A percentile compares a stretch with the other conserved stretches of the same genome.
phyloP scores from a whole-genome alignment of 2,329 filamentous ascomycete species.

The Fusarium sacchari region DNA sequence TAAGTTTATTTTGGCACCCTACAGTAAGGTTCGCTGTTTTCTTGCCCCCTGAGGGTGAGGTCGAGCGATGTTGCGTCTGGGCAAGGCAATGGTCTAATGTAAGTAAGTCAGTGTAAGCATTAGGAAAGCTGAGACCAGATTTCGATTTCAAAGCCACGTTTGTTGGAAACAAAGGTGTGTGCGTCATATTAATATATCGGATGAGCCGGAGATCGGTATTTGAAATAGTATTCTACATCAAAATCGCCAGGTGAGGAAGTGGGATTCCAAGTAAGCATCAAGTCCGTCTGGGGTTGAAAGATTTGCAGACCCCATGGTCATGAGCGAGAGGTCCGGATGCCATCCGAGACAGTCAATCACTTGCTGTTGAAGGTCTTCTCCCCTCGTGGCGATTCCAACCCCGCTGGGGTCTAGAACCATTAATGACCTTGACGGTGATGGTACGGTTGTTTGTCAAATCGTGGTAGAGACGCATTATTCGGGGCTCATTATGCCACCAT shows the following conservation, averaged over 20 bases:
- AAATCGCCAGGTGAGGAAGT: background rate
- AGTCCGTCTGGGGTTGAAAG: background rate
- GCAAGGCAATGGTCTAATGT: background rate
- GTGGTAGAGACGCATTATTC: slow-evolving; percentile 12
- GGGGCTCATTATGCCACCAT: slow-evolving; percentile 16
- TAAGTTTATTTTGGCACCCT: no score
- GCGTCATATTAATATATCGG: background rate
- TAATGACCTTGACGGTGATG: background rate
- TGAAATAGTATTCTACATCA: background rate
- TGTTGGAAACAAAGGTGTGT: background rate
- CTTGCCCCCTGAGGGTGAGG: no score
- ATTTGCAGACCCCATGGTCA: slow-evolving; percentile 26
- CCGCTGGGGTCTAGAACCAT: slow-evolving; percentile 19
- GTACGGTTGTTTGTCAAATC: slow-evolving; percentile 3
- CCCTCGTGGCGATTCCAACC: slow-evolving; percentile 17
- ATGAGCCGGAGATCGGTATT: slow-evolving; percentile 5
- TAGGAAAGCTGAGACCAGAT: background rate
- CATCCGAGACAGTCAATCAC: slow-evolving; percentile 26
- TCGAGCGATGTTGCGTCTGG: slow-evolving; percentile 1
- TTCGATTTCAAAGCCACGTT: slow-evolving; percentile 1
- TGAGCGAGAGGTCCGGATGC: slow-evolving; percentile 28
- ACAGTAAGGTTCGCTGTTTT: no score
- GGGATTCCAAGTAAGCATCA: background rate
- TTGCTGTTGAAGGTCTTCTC: background rate
- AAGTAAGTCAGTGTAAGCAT: slow-evolving; percentile 7